phyloP scores from a whole-genome alignment of 495 filamentous ascomycete species.

The Chaetomium tenue region DNA sequence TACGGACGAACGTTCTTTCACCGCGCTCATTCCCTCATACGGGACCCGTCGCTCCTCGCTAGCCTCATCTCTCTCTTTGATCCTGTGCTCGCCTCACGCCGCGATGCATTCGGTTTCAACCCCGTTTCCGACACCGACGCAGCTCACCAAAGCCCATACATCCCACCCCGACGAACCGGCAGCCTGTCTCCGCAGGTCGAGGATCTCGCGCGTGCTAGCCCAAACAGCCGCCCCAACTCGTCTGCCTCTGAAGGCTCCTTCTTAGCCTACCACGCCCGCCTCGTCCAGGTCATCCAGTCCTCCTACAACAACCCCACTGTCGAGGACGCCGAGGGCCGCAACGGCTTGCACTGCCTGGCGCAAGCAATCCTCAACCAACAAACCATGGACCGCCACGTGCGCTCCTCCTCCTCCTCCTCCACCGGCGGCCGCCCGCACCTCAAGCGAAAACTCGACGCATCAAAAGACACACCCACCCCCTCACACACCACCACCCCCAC shows the following conservation, averaged over 20 bases:
- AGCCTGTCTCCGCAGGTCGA: slow-evolving; percentile 13
- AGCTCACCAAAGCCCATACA: slow-evolving; percentile 8
- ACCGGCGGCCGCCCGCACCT: slow-evolving; percentile 10
- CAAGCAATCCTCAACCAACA: slow-evolving; percentile 40
- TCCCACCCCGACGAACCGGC: slow-evolving; percentile 21
- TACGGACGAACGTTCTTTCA: slow-evolving; percentile 50
- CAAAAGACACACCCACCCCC: background rate
- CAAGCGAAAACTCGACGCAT: slow-evolving; percentile 25
- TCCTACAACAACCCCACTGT: slow-evolving; percentile 32
- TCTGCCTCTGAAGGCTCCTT: slow-evolving; percentile 20
- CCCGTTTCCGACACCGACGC: slow-evolving; percentile 15
- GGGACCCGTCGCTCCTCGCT: slow-evolving; percentile 18
- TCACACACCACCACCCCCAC: background rate
- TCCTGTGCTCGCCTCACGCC: slow-evolving; percentile 12
- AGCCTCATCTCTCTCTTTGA: slow-evolving; percentile 23
- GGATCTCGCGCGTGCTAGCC: slow-evolving; percentile 2
- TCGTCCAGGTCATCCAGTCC: slow-evolving; percentile 39
- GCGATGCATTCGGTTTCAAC: slow-evolving; percentile 43
- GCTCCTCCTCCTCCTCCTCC: background rate
- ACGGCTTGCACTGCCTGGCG: slow-evolving; percentile 52
- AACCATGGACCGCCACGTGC: slow-evolving; percentile 29
- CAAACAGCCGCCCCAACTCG: slow-evolving; percentile 8
- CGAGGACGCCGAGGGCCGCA: slow-evolving; percentile 46
- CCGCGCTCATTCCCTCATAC: slow-evolving; percentile 31
- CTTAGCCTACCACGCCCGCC: slow-evolving; percentile 33